phyloP scores from a whole-genome alignment of 2,329 filamentous ascomycete species.

The Ascochyta lentis region DNA sequence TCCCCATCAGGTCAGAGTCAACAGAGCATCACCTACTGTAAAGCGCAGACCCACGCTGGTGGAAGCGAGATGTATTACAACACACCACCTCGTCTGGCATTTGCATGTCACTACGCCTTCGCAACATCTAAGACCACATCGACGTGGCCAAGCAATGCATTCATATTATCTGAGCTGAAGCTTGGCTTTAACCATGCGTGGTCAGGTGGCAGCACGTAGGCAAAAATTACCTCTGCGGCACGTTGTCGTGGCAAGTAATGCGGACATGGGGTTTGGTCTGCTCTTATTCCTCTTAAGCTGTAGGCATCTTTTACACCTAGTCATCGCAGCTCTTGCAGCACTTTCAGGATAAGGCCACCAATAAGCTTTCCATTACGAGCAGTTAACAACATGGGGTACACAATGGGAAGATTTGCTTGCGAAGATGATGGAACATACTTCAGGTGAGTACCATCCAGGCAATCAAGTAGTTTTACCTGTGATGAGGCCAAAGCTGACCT shows the following conservation, averaged over 20 bases:
- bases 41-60: constrained; percentile 18
- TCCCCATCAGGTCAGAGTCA: constrained; percentile 10
- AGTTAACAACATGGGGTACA: not conserved
- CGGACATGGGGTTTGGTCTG: not conserved
- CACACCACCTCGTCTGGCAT: not conserved
- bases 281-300: not conserved
- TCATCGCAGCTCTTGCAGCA: not conserved
- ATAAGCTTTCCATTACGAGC: not conserved
- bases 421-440: not conserved
- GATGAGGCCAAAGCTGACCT: not conserved
- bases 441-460: not conserved
- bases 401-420: not conserved
- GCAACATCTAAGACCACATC: not conserved
- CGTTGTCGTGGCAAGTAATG: not conserved
- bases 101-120: not conserved
- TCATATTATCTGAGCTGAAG: not conserved
- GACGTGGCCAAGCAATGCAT: not conserved
- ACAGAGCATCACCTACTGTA: constrained; percentile 12
- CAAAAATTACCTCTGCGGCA: not conserved
- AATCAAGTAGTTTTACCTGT: not conserved
- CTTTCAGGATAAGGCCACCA: not conserved
- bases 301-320: not conserved
- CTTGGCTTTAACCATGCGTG: not conserved
- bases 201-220: not conserved
- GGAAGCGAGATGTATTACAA: constrained; percentile 14